Evolutionary conservation across 192 early-diverging fungal species (phyloP), one percentile per base, ranked within the genome.

Genomic region (Gaertneriomyces sp.): DNA sequence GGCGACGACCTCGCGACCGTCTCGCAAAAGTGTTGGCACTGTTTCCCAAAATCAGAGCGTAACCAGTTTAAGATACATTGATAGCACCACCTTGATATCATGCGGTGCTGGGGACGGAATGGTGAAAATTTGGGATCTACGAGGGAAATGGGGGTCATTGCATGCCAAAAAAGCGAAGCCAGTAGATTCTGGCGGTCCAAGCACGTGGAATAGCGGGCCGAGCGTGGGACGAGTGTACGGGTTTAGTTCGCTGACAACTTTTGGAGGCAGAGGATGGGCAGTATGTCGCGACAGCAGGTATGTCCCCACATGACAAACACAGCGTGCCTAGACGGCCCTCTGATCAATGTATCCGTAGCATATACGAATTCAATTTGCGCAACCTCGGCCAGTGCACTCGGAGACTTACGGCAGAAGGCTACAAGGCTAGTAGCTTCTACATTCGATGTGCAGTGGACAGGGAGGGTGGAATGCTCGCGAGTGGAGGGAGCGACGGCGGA

Each of bases 51-150:
- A 64, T 43, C 59, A 61, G 17, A 76, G 84, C 58, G 87, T 89
- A 8, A 85, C 87, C 0, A 73, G 76, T 16, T 87, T 84, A 0
- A 58, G 79, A 16, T 89, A 76, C 59, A 58, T 83, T 38, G 45
- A 47, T 1, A 58, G 80, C 40, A 72, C 70, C 19, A 64, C 76
- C 42, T 66, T 89, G 20, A 79, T 82, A 12, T 82, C 85, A 0
- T 79, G 87, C 9, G 89, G 88, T 12, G 78, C 83, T 7, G 71
- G 76, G 39, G 87, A 89, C 55, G 88, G 87, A 87, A 68, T 82
- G 25, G 74, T 95, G 40, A 91, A 89, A 71, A 80, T 88, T 42
- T 95, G 93, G 93, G 93, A 95, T 68, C 75, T 89, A 57, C 72
- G 93, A 6, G 80, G 70, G 74, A 53, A 61, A 69, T 43, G 74